These are phyloP conservation scores for Psidium guajava DNA, from an alignment of 345 rosid species.

Conservation along the genomic window DNA sequence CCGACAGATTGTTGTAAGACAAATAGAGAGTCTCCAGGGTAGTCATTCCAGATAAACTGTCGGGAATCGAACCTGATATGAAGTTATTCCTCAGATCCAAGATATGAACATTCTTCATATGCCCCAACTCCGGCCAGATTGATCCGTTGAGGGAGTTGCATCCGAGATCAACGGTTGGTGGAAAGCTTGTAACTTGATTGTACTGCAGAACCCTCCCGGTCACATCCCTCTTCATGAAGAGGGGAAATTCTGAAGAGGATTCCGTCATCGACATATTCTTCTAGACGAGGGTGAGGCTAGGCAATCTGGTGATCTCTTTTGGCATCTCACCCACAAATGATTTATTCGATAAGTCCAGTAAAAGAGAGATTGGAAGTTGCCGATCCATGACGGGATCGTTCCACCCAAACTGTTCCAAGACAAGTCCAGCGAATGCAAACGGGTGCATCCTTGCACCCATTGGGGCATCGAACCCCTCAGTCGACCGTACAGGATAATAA, in stretches of 20 bases:
- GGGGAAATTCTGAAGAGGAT: background rate
- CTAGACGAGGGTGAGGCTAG: background rate
- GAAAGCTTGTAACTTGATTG: background rate
- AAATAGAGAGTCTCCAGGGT: background rate
- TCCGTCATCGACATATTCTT: background rate
- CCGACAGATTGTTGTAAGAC: background rate
- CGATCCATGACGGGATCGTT: constrained; percentile 2
- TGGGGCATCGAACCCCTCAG: constrained; percentile 1
- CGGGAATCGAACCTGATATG: background rate
- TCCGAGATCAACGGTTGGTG: background rate
- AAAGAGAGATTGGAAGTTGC: background rate
- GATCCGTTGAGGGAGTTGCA: constrained; percentile 4
- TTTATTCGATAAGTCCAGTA: constrained; percentile 8
- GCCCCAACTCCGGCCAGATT: background rate
- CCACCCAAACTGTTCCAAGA: constrained; percentile 9
- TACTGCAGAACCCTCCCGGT: background rate
- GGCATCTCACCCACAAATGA: constrained; percentile 5
- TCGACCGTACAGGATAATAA: background rate
- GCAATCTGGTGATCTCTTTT: background rate
- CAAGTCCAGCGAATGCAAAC: constrained; percentile 5
- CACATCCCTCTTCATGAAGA: background rate
- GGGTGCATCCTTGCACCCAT: constrained; percentile 4
- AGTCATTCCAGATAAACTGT: background rate
- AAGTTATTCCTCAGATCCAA: background rate
- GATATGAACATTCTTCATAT: background rate